These are phyloP conservation scores for Quercus berberidifolia DNA, from an alignment of 306 rosid genomes.

Conservation along the genomic window DNA sequence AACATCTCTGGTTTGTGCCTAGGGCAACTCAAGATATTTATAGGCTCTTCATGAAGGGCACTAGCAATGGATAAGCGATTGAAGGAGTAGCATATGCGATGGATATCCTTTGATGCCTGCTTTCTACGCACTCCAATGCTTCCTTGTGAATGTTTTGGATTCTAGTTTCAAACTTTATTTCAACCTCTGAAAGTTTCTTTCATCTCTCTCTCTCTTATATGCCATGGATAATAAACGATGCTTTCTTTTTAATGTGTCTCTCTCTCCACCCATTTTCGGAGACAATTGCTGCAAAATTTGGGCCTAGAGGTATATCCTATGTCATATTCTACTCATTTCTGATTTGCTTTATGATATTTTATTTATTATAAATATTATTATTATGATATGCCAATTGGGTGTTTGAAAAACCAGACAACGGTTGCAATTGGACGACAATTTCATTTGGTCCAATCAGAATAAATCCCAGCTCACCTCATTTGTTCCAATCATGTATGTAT, in stretches of 20 bases:
- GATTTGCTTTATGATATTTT: not conserved
- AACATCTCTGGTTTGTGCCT: not conserved
- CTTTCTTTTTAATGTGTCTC: slow-evolving; percentile 7
- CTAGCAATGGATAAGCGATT: slow-evolving; percentile 12
- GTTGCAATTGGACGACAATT: not conserved
- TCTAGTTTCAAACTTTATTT: slow-evolving; percentile 5
- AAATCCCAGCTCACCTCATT: too few species aligned
- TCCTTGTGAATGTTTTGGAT: slow-evolving; percentile 9
- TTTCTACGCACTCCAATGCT: slow-evolving; percentile 33
- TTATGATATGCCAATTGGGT: not conserved
- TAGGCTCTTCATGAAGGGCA: not conserved
- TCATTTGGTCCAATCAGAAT: too few species aligned
- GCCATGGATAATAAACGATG: slow-evolving; percentile 12
- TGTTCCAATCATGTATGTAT: too few species aligned
- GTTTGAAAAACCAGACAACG: not conserved
- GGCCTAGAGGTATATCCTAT: slow-evolving; percentile 36
- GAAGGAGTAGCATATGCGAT: slow-evolving; percentile 43
- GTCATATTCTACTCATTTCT: slow-evolving; percentile 35
- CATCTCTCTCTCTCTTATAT: slow-evolving; percentile 13
- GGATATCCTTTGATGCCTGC: slow-evolving; percentile 50
- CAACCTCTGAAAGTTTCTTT: not conserved
- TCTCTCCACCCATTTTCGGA: not conserved
- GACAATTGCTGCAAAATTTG: slow-evolving; percentile 2
- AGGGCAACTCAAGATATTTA: not conserved
- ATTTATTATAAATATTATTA: not conserved